These are phyloP conservation scores for Protomyces pachydermus DNA, from an alignment of 1,139 yeast species.

Conservation along the genomic window DNA sequence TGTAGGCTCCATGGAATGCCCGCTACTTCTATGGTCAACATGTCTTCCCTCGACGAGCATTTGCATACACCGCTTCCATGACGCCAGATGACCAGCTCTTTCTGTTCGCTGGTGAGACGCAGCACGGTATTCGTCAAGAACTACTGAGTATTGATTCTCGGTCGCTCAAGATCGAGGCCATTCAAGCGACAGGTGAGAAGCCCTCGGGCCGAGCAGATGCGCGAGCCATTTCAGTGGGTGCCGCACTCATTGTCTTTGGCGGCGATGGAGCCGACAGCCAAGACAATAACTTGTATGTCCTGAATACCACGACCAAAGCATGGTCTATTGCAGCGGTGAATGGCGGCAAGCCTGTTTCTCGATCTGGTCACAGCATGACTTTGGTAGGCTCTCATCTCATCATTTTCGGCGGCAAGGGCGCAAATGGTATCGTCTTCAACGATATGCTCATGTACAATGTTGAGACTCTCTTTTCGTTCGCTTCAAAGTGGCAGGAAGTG, in stretches of 20 bases:
- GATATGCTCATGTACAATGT: constrained; percentile 11
- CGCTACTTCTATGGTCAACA: neutral
- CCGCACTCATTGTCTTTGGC: constrained; percentile 16
- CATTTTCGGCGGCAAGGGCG: constrained; percentile 7
- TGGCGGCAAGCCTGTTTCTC: neutral
- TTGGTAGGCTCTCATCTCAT: constrained; percentile 8
- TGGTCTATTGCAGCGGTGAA: constrained; percentile 8
- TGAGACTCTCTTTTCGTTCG: constrained; percentile 6
- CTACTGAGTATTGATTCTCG: neutral
- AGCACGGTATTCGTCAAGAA: neutral
- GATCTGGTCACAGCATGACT: constrained; percentile 3
- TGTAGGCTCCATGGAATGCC: neutral
- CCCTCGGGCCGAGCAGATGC: neutral
- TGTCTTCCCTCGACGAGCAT: neutral
- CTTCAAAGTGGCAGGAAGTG: neutral
- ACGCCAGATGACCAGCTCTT: neutral
- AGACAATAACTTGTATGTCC: constrained; percentile 1
- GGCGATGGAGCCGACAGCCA: neutral
- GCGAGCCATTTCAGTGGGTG: constrained; percentile 3
- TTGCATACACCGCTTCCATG: neutral
- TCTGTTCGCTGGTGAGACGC: constrained; percentile 7
- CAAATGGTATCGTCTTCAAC: neutral
- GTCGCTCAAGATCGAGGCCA: neutral
- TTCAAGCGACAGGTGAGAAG: neutral
- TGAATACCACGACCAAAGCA: constrained; percentile 5